Evolutionary conservation across 163 green algal genomes (phyloP).

Genomic region (Volvox carteri): DNA sequence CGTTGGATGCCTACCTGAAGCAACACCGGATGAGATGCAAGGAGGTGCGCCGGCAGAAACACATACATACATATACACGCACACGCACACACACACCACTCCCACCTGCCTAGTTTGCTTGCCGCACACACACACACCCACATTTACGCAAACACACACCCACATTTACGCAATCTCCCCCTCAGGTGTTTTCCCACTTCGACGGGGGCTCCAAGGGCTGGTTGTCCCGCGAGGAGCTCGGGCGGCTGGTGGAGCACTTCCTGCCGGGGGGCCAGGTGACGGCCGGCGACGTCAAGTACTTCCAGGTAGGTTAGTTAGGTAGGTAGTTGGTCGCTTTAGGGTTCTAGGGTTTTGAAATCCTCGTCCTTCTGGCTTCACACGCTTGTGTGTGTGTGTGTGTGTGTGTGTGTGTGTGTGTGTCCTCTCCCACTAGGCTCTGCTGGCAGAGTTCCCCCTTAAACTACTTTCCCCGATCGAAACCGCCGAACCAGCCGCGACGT

Average conservation of each 20-base stretch:
- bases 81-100: neutral
- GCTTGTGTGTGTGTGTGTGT: too few species aligned
- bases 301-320: too few species aligned
- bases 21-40: slow-evolving; percentile 28
- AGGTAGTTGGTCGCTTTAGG: too few species aligned
- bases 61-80: too few species aligned
- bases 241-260: slow-evolving; percentile 52
- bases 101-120: neutral
- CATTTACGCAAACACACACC: neutral
- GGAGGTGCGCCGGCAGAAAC: neutral
- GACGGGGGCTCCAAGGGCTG: slow-evolving; percentile 54
- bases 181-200: slow-evolving; percentile 57
- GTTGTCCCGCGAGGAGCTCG: slow-evolving; percentile 52
- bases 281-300: slow-evolving; percentile 59
- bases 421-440: too few species aligned
- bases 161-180: neutral
- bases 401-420: too few species aligned
- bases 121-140: too few species aligned
- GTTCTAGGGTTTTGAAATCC: too few species aligned
- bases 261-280: slow-evolving; percentile 56
- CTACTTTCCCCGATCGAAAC: too few species aligned
- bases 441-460: too few species aligned
- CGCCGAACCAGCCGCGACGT: too few species aligned
- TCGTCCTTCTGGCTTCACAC: too few species aligned
- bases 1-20: slow-evolving; percentile 63